Conservation (phyloP, 257 asterid species). For the Solanum pinnatisectum region DNA sequence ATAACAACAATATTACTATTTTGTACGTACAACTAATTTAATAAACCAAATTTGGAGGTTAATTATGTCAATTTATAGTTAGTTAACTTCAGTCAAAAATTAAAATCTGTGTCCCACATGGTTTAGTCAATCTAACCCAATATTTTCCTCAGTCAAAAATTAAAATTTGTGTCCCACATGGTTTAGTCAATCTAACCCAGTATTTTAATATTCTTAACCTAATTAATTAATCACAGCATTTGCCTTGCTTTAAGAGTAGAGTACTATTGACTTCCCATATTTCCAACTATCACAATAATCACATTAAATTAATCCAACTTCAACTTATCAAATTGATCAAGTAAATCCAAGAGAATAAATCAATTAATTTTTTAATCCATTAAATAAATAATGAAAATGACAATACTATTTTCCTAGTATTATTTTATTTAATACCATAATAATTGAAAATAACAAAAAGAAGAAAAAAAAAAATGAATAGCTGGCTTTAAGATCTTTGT, state of each 20-base stretch:
- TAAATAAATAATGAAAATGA: constrained; percentile 8
- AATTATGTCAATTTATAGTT: not conserved
- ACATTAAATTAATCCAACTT: constrained; percentile 23
- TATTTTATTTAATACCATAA: not conserved
- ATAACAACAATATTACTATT: not conserved
- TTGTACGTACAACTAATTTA: not conserved
- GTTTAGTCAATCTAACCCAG: constrained; percentile 9
- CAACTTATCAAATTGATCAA: constrained; percentile 18
- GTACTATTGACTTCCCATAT: constrained; percentile 35
- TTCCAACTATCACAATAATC: constrained; percentile 20
- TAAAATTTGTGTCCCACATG: constrained; percentile 5
- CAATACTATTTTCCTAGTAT: not conserved
- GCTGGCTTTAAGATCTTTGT: constrained; percentile 52
- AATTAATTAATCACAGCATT: not conserved
- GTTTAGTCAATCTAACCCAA: constrained; percentile 1
- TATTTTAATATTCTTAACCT: not conserved
- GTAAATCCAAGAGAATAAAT: constrained; percentile 51
- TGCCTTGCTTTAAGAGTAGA: constrained; percentile 47
- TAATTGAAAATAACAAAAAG: not conserved
- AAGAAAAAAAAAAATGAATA: constrained; percentile 3
- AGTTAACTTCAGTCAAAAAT: not conserved
- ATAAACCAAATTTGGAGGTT: not conserved
- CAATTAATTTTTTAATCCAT: constrained; percentile 29
- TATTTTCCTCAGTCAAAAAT: not conserved
- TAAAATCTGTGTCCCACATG: constrained; percentile 3